Evolutionary conservation across 2,329 filamentous ascomycete genomes (phyloP).

Genomic region (Clonostachys rosea): DNA sequence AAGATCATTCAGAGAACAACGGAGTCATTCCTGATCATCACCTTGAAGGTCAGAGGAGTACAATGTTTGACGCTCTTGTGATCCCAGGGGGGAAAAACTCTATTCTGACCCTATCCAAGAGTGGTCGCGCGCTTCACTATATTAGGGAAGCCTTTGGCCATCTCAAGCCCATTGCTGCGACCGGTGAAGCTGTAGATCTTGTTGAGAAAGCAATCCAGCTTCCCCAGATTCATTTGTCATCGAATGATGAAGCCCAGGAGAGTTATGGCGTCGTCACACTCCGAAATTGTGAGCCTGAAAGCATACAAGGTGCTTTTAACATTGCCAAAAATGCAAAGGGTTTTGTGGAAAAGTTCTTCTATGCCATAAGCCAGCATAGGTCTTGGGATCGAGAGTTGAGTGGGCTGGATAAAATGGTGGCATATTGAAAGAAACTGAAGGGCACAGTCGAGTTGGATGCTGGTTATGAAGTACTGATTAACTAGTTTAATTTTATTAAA

Average conservation of each 20-base stretch:
- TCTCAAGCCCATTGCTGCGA: slow-evolving; percentile 73
- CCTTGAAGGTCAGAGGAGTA: slow-evolving; percentile 73
- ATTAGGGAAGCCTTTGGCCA: slow-evolving; percentile 78
- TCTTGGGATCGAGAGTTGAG: slow-evolving; percentile 72
- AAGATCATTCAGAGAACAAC: slow-evolving; percentile 42
- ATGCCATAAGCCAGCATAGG: slow-evolving; percentile 65
- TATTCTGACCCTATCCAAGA: slow-evolving; percentile 59
- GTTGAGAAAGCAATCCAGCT: slow-evolving; percentile 44
- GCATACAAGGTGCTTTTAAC: slow-evolving; percentile 55
- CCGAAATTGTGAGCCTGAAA: slow-evolving; percentile 43
- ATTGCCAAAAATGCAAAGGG: slow-evolving; percentile 63
- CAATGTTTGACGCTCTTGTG: slow-evolving; percentile 77
- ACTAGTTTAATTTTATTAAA: too few species aligned
- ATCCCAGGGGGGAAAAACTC: slow-evolving; percentile 67
- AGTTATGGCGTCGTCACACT: slow-evolving; percentile 77
- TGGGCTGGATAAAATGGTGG: slow-evolving; percentile 61
- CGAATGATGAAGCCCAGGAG: slow-evolving; percentile 44
- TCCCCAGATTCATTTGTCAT: slow-evolving; percentile 33
- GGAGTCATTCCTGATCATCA: slow-evolving; percentile 70
- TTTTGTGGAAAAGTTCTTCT: slow-evolving; percentile 69
- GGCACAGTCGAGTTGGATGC: too few species aligned
- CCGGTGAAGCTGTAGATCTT: slow-evolving; percentile 65
- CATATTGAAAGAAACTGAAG: slow-evolving; percentile 47
- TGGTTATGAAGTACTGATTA: too few species aligned
- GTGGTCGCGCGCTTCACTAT: slow-evolving; percentile 71